These are phyloP conservation scores for Pichia sp. DNA, from an alignment of 1,139 yeast genomes.

Conservation along the genomic window DNA sequence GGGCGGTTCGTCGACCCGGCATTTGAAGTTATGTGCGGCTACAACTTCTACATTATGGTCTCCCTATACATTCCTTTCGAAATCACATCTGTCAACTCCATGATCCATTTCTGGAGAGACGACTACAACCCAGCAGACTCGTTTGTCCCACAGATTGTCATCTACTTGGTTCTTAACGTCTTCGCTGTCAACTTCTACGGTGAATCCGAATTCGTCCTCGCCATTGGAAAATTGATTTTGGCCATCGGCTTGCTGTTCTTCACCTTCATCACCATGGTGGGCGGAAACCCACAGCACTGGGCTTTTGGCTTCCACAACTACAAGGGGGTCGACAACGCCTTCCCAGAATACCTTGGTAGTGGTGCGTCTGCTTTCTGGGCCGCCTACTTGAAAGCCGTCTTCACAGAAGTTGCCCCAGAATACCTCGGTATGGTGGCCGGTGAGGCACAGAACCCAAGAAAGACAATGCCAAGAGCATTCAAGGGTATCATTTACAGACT, in stretches of 20 bases:
- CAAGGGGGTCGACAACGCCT: conserved; percentile 58
- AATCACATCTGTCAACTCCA: conserved; percentile 47
- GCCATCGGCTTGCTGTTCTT: conserved; percentile 48
- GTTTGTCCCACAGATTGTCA: conserved; percentile 36
- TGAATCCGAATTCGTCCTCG: conserved; percentile 60
- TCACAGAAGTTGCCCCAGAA: conserved; percentile 53
- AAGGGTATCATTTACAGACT: conserved; percentile 21
- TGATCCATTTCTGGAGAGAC: conserved; percentile 49
- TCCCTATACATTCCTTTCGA: conserved; percentile 48
- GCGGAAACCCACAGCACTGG: conserved; percentile 55
- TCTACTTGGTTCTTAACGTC: conserved; percentile 37
- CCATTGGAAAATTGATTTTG: conserved; percentile 52
- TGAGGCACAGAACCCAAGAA: conserved; percentile 46
- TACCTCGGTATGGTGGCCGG: conserved; percentile 53
- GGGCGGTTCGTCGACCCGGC: conserved; percentile 51
- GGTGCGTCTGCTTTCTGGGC: conserved; percentile 55
- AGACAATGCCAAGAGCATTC: conserved; percentile 48
- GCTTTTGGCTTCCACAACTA: conserved; percentile 59
- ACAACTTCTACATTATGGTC: conserved; percentile 47
- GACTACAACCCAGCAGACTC: conserved; percentile 48
- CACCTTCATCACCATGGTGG: conserved; percentile 46
- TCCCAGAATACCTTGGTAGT: conserved; percentile 39
- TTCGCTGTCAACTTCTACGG: conserved; percentile 47
- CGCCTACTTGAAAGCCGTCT: conserved; percentile 52
- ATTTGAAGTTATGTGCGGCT: conserved; percentile 44